Conservation (phyloP, 352 stramenopile genomes). For the Phytophthora litchii region DNA sequence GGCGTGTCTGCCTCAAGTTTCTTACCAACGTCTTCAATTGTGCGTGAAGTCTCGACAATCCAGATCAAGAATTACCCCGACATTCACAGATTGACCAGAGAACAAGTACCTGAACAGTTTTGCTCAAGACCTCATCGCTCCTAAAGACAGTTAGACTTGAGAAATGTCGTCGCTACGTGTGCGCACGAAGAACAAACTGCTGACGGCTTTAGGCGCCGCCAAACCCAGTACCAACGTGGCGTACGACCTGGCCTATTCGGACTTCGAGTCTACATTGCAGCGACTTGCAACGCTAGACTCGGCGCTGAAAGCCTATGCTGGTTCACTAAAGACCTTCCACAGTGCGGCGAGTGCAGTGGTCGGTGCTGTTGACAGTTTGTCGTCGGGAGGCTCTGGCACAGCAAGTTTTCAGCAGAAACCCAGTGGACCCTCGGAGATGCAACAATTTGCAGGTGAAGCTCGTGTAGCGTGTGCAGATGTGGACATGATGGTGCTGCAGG, state of each 20-base stretch:
- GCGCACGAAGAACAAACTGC: constrained; percentile 79
- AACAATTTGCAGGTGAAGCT: constrained; percentile 62
- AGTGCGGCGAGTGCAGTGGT: constrained; percentile 58
- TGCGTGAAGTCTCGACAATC: neutral
- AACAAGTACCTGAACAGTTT: neutral
- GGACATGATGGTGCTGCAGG: constrained; percentile 61
- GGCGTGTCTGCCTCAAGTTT: constrained; percentile 11
- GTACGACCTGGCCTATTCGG: constrained; percentile 63
- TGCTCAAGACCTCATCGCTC: neutral
- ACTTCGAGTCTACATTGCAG: constrained; percentile 68
- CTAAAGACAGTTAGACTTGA: too few relatives aligned
- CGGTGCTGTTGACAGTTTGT: constrained; percentile 51
- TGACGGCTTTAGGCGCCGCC: constrained; percentile 64
- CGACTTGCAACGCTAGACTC: constrained; percentile 53
- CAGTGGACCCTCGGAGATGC: constrained; percentile 61
- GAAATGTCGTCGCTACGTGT: constrained; percentile 81
- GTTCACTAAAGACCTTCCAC: constrained; percentile 67
- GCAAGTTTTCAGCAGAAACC: constrained; percentile 30
- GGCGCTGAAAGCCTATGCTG: constrained; percentile 61
- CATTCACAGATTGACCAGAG: constrained; percentile 7
- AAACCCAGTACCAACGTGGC: constrained; percentile 85
- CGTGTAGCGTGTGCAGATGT: constrained; percentile 63
- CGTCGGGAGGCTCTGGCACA: constrained; percentile 33
- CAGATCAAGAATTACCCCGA: constrained; percentile 9
- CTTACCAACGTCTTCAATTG: constrained; percentile 9